These are phyloP conservation scores for Coniophora puteana DNA, from an alignment of 1,284 basidiomycete genomes.

Conservation along the genomic window DNA sequence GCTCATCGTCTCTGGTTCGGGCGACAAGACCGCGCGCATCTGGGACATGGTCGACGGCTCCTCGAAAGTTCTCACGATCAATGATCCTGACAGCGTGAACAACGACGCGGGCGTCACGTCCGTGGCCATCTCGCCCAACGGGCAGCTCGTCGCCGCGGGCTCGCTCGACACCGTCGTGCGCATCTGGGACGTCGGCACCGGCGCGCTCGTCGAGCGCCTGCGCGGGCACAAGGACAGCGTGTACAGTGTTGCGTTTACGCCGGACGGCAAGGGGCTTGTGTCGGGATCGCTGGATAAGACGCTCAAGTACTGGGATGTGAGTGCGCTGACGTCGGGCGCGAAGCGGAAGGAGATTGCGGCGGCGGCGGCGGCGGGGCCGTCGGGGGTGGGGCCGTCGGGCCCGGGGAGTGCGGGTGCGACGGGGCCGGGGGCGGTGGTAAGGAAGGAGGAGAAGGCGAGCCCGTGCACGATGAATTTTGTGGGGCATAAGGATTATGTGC, in stretches of 20 bases:
- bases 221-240: slow-evolving; percentile 84
- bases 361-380: slow-evolving; percentile 19
- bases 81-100: slow-evolving; percentile 48
- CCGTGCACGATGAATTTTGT: slow-evolving; percentile 76
- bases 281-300: slow-evolving; percentile 87
- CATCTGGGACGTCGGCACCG: slow-evolving; percentile 81
- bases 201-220: slow-evolving; percentile 70
- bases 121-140: slow-evolving; percentile 81
- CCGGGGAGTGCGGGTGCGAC: slow-evolving; percentile 7
- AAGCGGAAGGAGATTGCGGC: slow-evolving; percentile 42
- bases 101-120: slow-evolving; percentile 78
- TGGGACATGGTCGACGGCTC: slow-evolving; percentile 77
- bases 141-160: slow-evolving; percentile 79
- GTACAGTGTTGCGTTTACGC: slow-evolving; percentile 85
- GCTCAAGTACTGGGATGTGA: slow-evolving; percentile 85
- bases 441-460: slow-evolving; percentile 31
- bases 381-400: slow-evolving; percentile 11
- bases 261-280: slow-evolving; percentile 77
- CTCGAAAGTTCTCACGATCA: slow-evolving; percentile 58
- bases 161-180: slow-evolving; percentile 82
- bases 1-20: slow-evolving; percentile 85
- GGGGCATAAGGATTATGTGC: slow-evolving; percentile 86
- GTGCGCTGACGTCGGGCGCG: slow-evolving; percentile 33
- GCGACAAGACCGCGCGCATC: slow-evolving; percentile 86
- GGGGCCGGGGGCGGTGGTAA: too few relatives aligned